phyloP scores from a whole-genome alignment of 2,329 filamentous ascomycete species.

The Botryotinia convoluta region DNA sequence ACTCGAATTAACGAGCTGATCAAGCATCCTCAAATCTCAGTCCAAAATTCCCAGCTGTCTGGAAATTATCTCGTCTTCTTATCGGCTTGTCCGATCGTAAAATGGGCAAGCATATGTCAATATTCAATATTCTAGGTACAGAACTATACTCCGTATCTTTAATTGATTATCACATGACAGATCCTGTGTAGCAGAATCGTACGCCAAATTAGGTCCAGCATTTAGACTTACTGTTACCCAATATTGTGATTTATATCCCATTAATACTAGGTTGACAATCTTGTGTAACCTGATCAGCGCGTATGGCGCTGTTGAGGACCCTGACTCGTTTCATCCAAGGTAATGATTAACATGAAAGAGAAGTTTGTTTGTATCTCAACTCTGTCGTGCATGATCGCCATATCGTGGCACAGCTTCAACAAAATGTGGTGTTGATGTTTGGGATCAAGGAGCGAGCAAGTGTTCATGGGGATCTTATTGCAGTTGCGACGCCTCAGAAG shows the following conservation, averaged over 20 bases:
- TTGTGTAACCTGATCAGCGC: background rate
- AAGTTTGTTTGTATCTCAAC: background rate
- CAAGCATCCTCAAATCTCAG: background rate
- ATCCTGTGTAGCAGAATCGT: background rate
- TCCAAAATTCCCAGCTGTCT: background rate
- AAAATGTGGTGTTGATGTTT: background rate
- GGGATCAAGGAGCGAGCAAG: conserved; percentile 10
- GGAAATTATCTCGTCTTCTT: background rate
- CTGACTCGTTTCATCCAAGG: conserved; percentile 4
- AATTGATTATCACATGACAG: background rate
- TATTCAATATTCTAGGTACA: background rate
- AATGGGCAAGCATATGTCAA: background rate
- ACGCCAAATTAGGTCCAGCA: background rate
- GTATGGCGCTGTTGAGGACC: background rate
- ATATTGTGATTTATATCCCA: background rate
- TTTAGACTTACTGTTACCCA: background rate
- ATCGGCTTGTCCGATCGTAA: background rate
- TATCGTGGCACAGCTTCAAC: background rate
- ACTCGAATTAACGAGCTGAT: background rate
- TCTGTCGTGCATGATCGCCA: conserved; percentile 8
- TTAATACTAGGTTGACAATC: background rate
- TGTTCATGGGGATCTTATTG: background rate
- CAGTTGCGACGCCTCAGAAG: background rate
- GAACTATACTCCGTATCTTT: background rate
- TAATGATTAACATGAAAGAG: background rate